These are phyloP conservation scores for Chlamydomonas eustigma DNA, from an alignment of 139 green algal genomes.

Conservation along the genomic window DNA sequence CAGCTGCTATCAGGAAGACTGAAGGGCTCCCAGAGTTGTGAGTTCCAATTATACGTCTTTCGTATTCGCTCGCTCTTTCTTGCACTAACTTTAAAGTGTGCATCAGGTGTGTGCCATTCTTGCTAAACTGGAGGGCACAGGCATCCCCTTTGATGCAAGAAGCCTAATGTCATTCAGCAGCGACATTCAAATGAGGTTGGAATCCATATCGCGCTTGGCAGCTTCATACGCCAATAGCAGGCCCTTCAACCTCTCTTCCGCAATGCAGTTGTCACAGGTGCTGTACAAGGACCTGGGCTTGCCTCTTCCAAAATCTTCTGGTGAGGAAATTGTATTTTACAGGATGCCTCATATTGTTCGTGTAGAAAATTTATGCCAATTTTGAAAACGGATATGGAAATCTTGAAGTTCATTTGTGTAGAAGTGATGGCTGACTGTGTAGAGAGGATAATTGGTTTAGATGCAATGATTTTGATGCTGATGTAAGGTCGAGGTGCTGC, in stretches of 20 bases:
- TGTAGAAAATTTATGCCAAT: not conserved
- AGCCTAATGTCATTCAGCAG: not conserved
- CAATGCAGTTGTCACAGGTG: slow-evolving; percentile 39
- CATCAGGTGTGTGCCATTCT: slow-evolving; percentile 26
- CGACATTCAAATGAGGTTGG: not conserved
- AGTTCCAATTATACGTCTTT: not conserved
- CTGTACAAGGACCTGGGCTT: slow-evolving; percentile 53
- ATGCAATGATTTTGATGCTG: not conserved
- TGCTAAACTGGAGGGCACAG: slow-evolving; percentile 28
- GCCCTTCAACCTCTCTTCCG: slow-evolving; percentile 49
- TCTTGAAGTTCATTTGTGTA: not conserved
- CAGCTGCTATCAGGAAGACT: not conserved
- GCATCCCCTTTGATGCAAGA: slow-evolving; percentile 17
- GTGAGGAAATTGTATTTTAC: slow-evolving; percentile 9
- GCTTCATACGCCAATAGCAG: slow-evolving; percentile 6
- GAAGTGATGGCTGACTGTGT: not conserved
- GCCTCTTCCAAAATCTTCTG: slow-evolving; percentile 10
- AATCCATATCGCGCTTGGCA: not conserved
- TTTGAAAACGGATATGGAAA: too few species aligned
- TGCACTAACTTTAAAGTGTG: not conserved
- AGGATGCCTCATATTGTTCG: not conserved
- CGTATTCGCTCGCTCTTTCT: slow-evolving; percentile 15
- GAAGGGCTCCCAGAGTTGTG: not conserved
- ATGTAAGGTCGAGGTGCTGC: not conserved
- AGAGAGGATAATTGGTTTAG: not conserved